These are phyloP conservation scores for Blumeria graminis DNA, from an alignment of 2,329 filamentous ascomycete genomes.

Conservation along the genomic window DNA sequence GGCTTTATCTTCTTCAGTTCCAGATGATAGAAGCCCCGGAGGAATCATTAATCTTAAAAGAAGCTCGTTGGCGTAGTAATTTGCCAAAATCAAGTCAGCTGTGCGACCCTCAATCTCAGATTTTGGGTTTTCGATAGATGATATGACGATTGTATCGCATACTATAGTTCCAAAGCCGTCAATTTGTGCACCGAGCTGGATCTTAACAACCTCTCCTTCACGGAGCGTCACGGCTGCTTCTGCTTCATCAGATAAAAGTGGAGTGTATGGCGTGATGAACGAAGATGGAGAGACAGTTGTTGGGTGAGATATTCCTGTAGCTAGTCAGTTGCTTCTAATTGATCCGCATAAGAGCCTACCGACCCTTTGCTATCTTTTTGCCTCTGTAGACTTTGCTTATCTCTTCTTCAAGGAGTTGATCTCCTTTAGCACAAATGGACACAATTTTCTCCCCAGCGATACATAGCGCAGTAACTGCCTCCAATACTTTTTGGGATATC, in stretches of 20 bases:
- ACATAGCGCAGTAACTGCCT: constrained; percentile 51
- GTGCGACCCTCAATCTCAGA: constrained; percentile 48
- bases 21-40: constrained; percentile 59
- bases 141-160: constrained; percentile 70
- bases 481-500: constrained; percentile 89
- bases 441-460: constrained; percentile 79
- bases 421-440: constrained; percentile 82
- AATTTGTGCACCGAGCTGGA: constrained; percentile 96
- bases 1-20: constrained; percentile 84
- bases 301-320: constrained; percentile 63
- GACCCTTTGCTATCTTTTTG: constrained; percentile 88
- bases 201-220: constrained; percentile 75
- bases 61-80: constrained; percentile 86
- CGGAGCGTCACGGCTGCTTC: constrained; percentile 65
- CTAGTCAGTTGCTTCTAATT: constrained; percentile 9
- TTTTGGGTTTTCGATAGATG: constrained; percentile 31
- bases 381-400: constrained; percentile 90
- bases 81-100: constrained; percentile 75
- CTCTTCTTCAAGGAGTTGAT: constrained; percentile 85
- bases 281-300: constrained; percentile 86
- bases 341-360: constrained; percentile 11
- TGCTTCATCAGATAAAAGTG: constrained; percentile 60
- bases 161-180: constrained; percentile 93
- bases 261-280: constrained; percentile 92
- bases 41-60: constrained; percentile 78